Evolutionary conservation across 73 alveolate species (phyloP).

Genomic region (Blepharisma stoltei): DNA sequence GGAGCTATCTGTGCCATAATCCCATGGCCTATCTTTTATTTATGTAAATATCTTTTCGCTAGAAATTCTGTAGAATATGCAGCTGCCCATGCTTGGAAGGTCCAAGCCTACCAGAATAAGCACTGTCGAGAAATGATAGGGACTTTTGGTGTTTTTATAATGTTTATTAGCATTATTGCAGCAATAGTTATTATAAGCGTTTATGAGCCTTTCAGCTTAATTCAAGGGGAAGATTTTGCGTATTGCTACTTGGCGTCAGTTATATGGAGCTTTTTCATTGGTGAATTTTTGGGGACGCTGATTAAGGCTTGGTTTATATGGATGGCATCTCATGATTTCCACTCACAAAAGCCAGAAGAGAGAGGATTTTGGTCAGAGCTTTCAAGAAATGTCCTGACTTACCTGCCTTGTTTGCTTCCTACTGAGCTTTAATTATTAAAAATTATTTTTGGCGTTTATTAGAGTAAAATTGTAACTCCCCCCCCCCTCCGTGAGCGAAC

Average conservation of each 20-base stretch:
- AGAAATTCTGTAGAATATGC: not conserved
- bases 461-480: too few relatives aligned
- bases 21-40: constrained; percentile 18
- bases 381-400: not conserved
- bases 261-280: constrained; percentile 19
- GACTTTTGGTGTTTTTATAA: not conserved
- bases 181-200: not conserved
- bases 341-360: not conserved
- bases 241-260: constrained; percentile 6
- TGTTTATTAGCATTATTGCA: not conserved
- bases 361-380: constrained; percentile 1
- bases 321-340: constrained; percentile 10
- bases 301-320: constrained; percentile 26
- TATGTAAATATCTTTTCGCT: constrained; percentile 5
- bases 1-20: constrained; percentile 20
- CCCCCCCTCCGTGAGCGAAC: too few relatives aligned
- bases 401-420: constrained; percentile 26
- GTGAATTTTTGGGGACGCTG: not conserved
- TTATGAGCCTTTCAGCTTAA: not conserved
- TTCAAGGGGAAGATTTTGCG: constrained; percentile 12
- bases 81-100: constrained; percentile 4
- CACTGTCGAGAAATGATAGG: constrained; percentile 17
- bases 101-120: constrained; percentile 14
- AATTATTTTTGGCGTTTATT: not conserved
- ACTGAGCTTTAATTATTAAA: constrained; percentile 11